phyloP scores from a whole-genome alignment of 1,284 basidiomycete species.

The Ceratobasidium sp. region DNA sequence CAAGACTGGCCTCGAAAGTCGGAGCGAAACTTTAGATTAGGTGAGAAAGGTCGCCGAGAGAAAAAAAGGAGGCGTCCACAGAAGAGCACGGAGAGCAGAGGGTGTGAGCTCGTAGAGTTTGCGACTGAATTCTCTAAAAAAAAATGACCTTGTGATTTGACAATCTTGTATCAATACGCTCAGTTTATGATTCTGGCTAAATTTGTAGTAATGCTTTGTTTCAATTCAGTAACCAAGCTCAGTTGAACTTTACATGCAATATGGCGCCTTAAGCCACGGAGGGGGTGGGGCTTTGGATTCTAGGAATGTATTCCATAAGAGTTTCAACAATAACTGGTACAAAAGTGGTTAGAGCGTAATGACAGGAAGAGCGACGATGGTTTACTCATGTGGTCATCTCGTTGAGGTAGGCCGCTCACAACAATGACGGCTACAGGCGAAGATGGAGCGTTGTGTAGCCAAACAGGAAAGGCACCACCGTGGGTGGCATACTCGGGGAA shows the following conservation, averaged over 20 bases:
- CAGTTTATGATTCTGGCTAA: neutral
- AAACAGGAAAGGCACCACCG: slow-evolving; percentile 52
- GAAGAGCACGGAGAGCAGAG: slow-evolving; percentile 24
- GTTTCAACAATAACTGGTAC: slow-evolving; percentile 42
- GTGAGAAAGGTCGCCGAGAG: slow-evolving; percentile 18
- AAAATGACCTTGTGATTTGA: neutral
- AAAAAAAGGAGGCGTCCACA: neutral
- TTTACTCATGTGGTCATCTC: slow-evolving; percentile 51
- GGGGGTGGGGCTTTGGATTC: slow-evolving; percentile 18
- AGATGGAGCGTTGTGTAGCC: slow-evolving; percentile 46
- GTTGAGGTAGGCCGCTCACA: slow-evolving; percentile 52
- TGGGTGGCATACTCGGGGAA: slow-evolving; percentile 45
- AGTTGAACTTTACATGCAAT: neutral
- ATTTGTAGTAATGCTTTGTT: slow-evolving; percentile 27
- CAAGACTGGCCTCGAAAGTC: neutral
- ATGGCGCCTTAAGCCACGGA: slow-evolving; percentile 5
- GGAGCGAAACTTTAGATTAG: slow-evolving; percentile 19
- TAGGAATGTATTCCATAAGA: slow-evolving; percentile 40
- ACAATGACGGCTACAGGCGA: slow-evolving; percentile 51
- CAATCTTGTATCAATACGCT: slow-evolving; percentile 22
- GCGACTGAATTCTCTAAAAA: neutral
- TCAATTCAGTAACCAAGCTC: slow-evolving; percentile 11
- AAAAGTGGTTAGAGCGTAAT: neutral
- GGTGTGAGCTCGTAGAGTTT: neutral
- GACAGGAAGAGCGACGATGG: neutral